Base-by-base conservation (phyloP, 352 stramenopile genomes). In the Globisporangium spinosum region DNA sequence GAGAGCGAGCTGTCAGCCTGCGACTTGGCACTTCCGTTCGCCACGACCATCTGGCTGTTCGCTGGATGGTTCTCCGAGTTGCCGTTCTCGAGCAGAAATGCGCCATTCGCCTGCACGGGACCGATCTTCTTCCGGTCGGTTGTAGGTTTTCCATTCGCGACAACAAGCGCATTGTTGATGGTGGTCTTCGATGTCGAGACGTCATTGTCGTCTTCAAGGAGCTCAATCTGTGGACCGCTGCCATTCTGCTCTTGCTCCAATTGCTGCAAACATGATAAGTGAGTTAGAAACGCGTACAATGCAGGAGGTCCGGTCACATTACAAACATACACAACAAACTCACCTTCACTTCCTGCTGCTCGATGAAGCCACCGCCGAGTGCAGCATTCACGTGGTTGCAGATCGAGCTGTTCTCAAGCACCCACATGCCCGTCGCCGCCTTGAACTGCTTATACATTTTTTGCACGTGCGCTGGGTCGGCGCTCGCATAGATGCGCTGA, bases 381-480 rank as follows among this genome's bases (percentile, higher is more conserved):
- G 85, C 80, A 47, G 85, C 81, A 13, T 80, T 86, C 25, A 92
- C 86, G 70, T 95, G 85, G 22, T 78, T 77, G 54, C 87, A 95
- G 53, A 95, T 91, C 22, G 81, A 85, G 55, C 72, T 93, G 70
- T 95, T 95, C 73, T 95, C 87, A 53, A 93, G 69, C 43, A 95
- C 87, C 87, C 87, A 95, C 74, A 91, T 80, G 10, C 87, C 87
- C 20, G 87, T 93, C 17, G 85, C 84, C 49, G 92, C 78, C 27
- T 89, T 88, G 64, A 95, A 95, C 71, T 95, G 83, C 73, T 91
- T 89, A 70, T 90, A 91, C 80, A 95, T 87, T 71, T 91, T 90
- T 72, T 95, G 85, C 22, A 95, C 87, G 51, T 92, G 83, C 34
- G 86, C 38, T 6, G 87, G 87, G 47, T 95, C 87, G 32, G 85